These are phyloP conservation scores for Fusarium floridanum DNA, from an alignment of 2,329 filamentous ascomycete species.

Conservation along the genomic window DNA sequence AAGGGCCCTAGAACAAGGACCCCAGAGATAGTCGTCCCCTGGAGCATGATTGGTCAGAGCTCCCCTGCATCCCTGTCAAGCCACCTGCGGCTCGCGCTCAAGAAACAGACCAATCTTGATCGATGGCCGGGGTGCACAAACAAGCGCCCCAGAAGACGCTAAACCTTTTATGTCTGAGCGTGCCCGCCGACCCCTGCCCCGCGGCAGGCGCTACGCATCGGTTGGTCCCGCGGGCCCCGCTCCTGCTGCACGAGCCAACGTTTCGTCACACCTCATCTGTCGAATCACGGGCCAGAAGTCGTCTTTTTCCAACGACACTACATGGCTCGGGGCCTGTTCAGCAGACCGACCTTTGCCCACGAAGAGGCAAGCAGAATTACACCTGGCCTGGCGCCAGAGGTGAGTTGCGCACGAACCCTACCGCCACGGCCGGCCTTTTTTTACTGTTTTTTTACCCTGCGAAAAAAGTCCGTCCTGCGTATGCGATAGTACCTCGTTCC, in stretches of 20 bases:
- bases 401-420: constrained; percentile 24
- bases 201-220: constrained; percentile 55
- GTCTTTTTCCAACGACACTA: constrained; percentile 42
- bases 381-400: constrained; percentile 19
- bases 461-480: constrained; percentile 11
- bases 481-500: constrained; percentile 27
- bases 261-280: constrained; percentile 57
- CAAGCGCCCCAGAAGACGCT: constrained; percentile 13
- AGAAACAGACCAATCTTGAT: constrained; percentile 58
- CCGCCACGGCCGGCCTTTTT: constrained; percentile 26
- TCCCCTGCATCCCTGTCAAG: constrained; percentile 24
- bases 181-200: constrained; percentile 37
- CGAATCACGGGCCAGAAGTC: constrained; percentile 53
- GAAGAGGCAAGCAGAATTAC: constrained; percentile 18
- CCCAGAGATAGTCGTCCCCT: constrained; percentile 15
- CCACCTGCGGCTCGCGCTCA: constrained; percentile 47
- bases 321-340: constrained; percentile 38
- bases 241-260: constrained; percentile 58
- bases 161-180: background rate
- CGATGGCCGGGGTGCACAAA: constrained; percentile 48
- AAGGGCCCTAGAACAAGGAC: constrained; percentile 17
- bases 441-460: constrained; percentile 7
- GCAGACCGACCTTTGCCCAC: constrained; percentile 41
- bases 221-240: constrained; percentile 62
- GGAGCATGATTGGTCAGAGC: constrained; percentile 22